These are phyloP conservation scores for Mucor mucedo DNA, from an alignment of 371 early-diverging fungal genomes.

Conservation along the genomic window DNA sequence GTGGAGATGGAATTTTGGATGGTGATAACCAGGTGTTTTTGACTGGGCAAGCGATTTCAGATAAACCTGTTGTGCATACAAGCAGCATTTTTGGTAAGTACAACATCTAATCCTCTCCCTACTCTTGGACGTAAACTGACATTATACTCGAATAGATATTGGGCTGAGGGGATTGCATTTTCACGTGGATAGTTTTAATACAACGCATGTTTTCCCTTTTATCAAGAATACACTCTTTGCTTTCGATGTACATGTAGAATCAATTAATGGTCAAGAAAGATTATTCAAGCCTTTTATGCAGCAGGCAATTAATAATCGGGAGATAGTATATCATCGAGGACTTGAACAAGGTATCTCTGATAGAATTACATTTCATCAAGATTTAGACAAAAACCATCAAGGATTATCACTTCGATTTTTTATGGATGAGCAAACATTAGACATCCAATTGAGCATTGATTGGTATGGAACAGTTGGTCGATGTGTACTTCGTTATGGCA, in stretches of 20 bases:
- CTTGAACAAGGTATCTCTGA: constrained; percentile 56
- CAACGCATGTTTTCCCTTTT: constrained; percentile 15
- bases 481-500: constrained; percentile 66
- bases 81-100: constrained; percentile 16
- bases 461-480: constrained; percentile 71
- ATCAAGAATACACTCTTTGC: constrained; percentile 21
- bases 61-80: not conserved
- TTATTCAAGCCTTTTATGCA: constrained; percentile 49
- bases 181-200: not conserved
- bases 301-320: constrained; percentile 56
- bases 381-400: constrained; percentile 15
- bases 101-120: too few species aligned
- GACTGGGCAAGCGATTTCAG: constrained; percentile 35
- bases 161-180: not conserved
- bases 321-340: constrained; percentile 61
- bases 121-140: too few species aligned
- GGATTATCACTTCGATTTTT: constrained; percentile 68
- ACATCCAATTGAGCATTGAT: constrained; percentile 56
- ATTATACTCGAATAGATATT: constrained; percentile 13
- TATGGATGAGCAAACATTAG: constrained; percentile 48
- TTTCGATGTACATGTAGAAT: constrained; percentile 10
- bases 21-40: not conserved
- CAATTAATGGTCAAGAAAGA: not conserved
- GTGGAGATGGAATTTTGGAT: constrained; percentile 7
- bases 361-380: constrained; percentile 39